Conservation (phyloP, 2,329 filamentous ascomycete genomes). For the Dactylellina drechsleri region DNA sequence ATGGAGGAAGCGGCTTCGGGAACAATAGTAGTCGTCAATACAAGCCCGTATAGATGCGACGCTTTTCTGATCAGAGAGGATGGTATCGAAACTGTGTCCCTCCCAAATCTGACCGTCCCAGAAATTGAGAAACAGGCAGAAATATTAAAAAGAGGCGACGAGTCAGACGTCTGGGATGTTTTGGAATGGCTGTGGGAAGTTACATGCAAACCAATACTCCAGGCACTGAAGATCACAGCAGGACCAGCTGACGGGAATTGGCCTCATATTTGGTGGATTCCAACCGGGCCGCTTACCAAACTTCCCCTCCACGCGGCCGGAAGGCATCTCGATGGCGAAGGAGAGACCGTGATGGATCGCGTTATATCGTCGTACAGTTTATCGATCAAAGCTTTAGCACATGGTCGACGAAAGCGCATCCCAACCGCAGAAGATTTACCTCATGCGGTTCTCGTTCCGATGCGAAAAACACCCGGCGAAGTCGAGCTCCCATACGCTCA, state of each 20-base stretch:
- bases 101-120: too few species aligned
- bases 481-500: conserved; percentile 1
- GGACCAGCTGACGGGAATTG: conserved; percentile 31
- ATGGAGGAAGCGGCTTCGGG: too few species aligned
- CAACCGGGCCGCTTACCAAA: conserved; percentile 58
- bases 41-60: too few species aligned
- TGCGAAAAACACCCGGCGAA: conserved; percentile 58
- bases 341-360: conserved; percentile 60
- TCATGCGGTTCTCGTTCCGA: conserved; percentile 36
- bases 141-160: too few species aligned
- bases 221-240: conserved; percentile 56
- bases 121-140: too few species aligned
- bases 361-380: conserved; percentile 63
- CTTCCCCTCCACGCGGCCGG: conserved; percentile 62
- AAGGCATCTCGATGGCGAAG: conserved; percentile 55
- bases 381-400: conserved; percentile 60
- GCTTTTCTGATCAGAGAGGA: too few species aligned
- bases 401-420: conserved; percentile 51
- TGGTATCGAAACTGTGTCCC: too few species aligned
- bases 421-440: not conserved
- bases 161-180: not conserved
- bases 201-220: conserved; percentile 58
- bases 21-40: too few species aligned
- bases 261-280: conserved; percentile 61
- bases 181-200: conserved; percentile 61